A percentile compares a stretch with the other conserved stretches of the same genome.
Conservation (phyloP, 2,329 filamentous ascomycete species). For the Metarhizium brunneum region DNA sequence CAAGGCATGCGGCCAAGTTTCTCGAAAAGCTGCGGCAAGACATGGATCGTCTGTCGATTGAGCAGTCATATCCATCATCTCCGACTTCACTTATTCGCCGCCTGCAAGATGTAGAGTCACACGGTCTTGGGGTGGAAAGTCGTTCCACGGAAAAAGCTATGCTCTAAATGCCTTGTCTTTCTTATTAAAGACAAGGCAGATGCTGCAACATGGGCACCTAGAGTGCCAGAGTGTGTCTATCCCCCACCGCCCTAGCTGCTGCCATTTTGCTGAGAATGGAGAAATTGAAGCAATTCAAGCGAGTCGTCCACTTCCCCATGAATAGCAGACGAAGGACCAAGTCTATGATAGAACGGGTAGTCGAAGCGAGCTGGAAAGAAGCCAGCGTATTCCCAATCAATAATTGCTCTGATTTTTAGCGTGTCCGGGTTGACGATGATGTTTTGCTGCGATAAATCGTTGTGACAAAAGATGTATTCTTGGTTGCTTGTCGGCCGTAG, state of each 20-base stretch:
- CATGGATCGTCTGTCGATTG: too few relatives aligned
- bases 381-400: neutral
- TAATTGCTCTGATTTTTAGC: neutral
- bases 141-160: too few relatives aligned
- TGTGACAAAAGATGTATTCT: neutral
- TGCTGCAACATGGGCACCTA: too few relatives aligned
- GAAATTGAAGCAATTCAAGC: slow-evolving; percentile 1
- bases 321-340: slow-evolving; percentile 11
- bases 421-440: neutral
- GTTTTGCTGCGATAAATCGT: neutral
- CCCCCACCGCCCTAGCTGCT: neutral
- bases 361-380: slow-evolving; percentile 12
- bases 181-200: too few relatives aligned
- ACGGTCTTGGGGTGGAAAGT: too few relatives aligned
- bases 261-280: neutral
- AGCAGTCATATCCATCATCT: too few relatives aligned
- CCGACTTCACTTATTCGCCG: too few relatives aligned
- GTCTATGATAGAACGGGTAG: slow-evolving; percentile 11
- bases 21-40: too few relatives aligned
- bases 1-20: too few relatives aligned
- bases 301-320: slow-evolving; percentile 7
- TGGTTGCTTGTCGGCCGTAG: neutral
- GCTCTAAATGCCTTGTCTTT: too few relatives aligned
- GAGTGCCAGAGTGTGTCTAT: too few relatives aligned
- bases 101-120: too few relatives aligned